A percentile compares a stretch with the other conserved stretches of the same genome.
Evolutionary conservation across 2,329 filamentous ascomycete species (phyloP).

Genomic region (Exophiala bonariae): DNA sequence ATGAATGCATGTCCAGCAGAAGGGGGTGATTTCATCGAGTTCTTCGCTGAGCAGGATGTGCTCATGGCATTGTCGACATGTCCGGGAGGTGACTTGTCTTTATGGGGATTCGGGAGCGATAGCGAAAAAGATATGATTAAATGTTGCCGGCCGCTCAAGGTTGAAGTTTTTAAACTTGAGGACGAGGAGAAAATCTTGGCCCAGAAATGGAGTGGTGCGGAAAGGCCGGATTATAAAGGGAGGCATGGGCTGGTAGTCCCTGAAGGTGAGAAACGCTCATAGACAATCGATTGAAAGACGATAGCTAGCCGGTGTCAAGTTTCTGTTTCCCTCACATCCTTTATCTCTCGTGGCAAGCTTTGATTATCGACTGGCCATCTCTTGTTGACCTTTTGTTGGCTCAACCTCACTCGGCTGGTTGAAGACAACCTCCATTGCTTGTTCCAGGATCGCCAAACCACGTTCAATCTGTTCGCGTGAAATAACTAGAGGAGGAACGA

Average conservation of each 20-base stretch:
- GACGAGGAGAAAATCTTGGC: conserved; percentile 49
- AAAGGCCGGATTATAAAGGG: conserved; percentile 62
- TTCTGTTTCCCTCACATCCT: no score
- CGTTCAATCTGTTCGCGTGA: conserved; percentile 76
- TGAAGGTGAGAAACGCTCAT: conserved; percentile 29
- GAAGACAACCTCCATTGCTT: conserved; percentile 61
- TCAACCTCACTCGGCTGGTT: conserved; percentile 37
- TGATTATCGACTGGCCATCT: conserved; percentile 36
- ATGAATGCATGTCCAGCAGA: conserved; percentile 59
- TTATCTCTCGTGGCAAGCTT: no score
- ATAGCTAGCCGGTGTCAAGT: no score
- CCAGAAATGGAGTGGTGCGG: conserved; percentile 63
- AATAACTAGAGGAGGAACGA: conserved; percentile 84
- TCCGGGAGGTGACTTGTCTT: conserved; percentile 76
- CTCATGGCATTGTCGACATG: conserved; percentile 67
- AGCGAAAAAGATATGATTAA: conserved; percentile 65
- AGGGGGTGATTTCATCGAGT: conserved; percentile 63
- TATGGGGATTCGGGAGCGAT: conserved; percentile 71
- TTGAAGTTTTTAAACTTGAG: conserved; percentile 68
- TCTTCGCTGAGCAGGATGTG: conserved; percentile 77
- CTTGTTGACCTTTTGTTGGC: conserved; percentile 45
- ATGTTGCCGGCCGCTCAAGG: conserved; percentile 72
- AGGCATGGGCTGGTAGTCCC: conserved; percentile 64
- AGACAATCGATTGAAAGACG: no score
- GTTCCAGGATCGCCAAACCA: conserved; percentile 73